Evolutionary conservation across 148 eudicot genomes (phyloP).

Genomic region (Nyssa sinensis): DNA sequence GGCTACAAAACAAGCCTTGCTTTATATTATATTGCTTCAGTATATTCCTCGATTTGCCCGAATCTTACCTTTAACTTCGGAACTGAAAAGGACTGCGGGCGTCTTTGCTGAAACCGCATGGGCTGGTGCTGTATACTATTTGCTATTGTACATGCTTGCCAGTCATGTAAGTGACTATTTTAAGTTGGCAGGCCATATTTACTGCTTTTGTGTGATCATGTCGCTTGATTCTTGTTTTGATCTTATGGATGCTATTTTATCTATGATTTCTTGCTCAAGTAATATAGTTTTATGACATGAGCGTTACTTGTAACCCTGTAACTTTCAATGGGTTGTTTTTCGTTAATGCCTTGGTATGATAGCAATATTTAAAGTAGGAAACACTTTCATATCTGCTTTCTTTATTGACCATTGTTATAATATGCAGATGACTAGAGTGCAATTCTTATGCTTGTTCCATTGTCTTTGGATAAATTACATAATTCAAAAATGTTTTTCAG

Average conservation of each 20-base stretch:
- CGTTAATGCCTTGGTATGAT: neutral
- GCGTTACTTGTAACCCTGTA: neutral
- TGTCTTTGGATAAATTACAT: neutral
- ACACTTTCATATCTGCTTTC: neutral
- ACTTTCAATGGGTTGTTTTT: neutral
- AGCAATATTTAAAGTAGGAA: neutral
- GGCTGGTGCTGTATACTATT: conserved; percentile 96
- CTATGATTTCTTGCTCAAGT: neutral
- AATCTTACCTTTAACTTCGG: conserved; percentile 74
- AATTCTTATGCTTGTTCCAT: neutral
- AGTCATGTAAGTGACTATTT: conserved; percentile 80
- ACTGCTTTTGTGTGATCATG: neutral
- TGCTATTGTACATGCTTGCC: conserved; percentile 89
- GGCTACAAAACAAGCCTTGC: conserved; percentile 73
- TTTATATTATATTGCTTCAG: conserved; percentile 68
- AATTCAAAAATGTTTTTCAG: neutral
- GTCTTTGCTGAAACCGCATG: conserved; percentile 97
- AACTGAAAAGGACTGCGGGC: conserved; percentile 92
- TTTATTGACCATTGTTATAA: neutral
- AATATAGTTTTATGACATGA: neutral
- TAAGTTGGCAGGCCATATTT: neutral
- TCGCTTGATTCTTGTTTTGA: neutral
- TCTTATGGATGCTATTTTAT: neutral
- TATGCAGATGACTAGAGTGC: neutral
- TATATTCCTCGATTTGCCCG: conserved; percentile 77